Base-by-base conservation (phyloP, 345 rosid genomes). In the Aquilaria sinensis region DNA sequence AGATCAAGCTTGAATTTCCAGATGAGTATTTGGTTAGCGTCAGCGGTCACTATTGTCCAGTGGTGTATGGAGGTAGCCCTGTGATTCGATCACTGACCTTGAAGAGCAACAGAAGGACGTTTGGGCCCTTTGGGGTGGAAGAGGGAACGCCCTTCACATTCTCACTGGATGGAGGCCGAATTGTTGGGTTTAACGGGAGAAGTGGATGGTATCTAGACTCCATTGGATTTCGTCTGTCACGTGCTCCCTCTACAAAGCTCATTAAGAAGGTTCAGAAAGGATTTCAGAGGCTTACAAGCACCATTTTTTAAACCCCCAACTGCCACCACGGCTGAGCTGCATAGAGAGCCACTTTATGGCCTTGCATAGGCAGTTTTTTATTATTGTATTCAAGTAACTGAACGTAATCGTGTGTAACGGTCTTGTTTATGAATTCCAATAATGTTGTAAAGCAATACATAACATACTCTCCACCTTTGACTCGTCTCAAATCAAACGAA, bases 151-250 rank as follows among this genome's bases (percentile, higher is more conserved):
- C 95, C 10, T 92, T 89, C 57, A 71, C 75, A 48, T 80, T 87
- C 68, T 65, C 81, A 1, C 66, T 77, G 51, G 83, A 83, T 9
- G 86, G 90, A 65, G 81, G 78, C 6, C 72, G 71, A 9, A 72
- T 92, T 31, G 86, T 84, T 5, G 96, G 91, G 12, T 74, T 92
- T 43, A 79, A 72, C 56, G 92, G 88, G 31, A 80, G 92, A 58
- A 66, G 85, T 31, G 93, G 88, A 50, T 87, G 95, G 96, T 84
- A 80, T 72, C 71, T 89, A 30, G 93, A 92, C 65, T 71, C 89
- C 11, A 70, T 92, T 45, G 89, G 89, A 6, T 83, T 92, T 62
- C 77, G 68, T 16, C 54, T 91, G 30, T 78, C 80, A 37, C 81
- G 57, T 34, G 70, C 69, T 59, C 85, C 68, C 31, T 67, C 88